Evolutionary conservation across 805 yeast species (phyloP).

Genomic region (Kodamaea lidongshanica): DNA sequence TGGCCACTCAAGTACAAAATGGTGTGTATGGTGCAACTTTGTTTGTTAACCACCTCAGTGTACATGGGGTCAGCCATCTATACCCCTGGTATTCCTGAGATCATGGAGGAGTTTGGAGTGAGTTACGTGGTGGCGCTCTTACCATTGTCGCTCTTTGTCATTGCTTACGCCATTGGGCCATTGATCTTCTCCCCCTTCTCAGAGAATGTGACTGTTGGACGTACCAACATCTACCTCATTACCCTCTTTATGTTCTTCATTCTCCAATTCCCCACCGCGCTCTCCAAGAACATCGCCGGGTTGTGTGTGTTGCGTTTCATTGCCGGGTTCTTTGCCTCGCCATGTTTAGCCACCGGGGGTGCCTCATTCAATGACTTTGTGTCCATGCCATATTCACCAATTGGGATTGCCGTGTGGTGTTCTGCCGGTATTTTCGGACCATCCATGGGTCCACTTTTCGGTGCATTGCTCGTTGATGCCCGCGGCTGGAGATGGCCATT

Average conservation of each 20-base stretch:
- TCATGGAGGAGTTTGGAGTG: constrained; percentile 41
- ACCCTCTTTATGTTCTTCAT: constrained; percentile 42
- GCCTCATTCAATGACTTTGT: constrained; percentile 50
- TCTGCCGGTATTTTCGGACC: constrained; percentile 51
- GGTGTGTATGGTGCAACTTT: constrained; percentile 31
- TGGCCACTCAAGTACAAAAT: constrained; percentile 42
- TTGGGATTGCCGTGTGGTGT: constrained; percentile 47
- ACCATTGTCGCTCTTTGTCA: constrained; percentile 47
- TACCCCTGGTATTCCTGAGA: constrained; percentile 41
- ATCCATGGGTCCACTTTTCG: constrained; percentile 52
- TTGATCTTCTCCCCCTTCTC: constrained; percentile 51
- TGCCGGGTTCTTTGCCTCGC: constrained; percentile 50
- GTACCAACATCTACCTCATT: constrained; percentile 43
- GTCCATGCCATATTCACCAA: constrained; percentile 36
- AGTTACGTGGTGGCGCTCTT: constrained; percentile 40
- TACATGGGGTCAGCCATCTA: constrained; percentile 52
- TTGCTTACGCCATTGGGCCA: constrained; percentile 58
- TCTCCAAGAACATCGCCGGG: constrained; percentile 43
- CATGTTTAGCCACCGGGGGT: constrained; percentile 48
- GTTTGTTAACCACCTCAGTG: constrained; percentile 39
- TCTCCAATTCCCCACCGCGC: constrained; percentile 51
- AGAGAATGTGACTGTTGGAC: constrained; percentile 47
- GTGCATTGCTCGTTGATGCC: constrained; percentile 41
- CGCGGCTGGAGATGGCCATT: constrained; percentile 50
- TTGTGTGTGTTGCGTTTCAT: constrained; percentile 45